These are phyloP conservation scores for Piromyces finnis DNA, from an alignment of 192 early-diverging fungal genomes.

Conservation along the genomic window DNA sequence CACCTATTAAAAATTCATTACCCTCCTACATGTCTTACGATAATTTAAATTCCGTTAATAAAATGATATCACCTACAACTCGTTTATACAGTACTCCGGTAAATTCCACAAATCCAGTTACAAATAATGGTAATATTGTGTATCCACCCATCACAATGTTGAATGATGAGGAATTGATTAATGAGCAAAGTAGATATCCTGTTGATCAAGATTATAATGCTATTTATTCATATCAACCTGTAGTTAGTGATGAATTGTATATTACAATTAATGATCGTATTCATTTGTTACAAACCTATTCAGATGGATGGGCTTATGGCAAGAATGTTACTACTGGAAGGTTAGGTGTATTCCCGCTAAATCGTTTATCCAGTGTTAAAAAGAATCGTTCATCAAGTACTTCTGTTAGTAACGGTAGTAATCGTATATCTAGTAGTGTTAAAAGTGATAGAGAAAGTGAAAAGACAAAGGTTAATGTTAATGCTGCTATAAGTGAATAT, in stretches of 20 bases:
- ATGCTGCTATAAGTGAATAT: neutral
- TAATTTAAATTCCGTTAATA: neutral
- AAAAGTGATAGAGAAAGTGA: neutral
- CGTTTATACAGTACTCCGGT: neutral
- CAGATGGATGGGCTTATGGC: neutral
- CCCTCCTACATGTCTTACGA: neutral
- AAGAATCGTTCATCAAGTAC: too few species aligned
- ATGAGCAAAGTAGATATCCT: neutral
- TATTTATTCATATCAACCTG: neutral
- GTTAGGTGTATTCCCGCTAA: neutral
- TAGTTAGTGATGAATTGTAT: neutral
- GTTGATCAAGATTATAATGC: neutral
- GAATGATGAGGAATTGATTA: neutral
- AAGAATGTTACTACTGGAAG: neutral
- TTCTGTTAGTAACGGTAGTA: too few species aligned
- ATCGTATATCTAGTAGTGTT: neutral
- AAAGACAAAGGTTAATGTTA: neutral
- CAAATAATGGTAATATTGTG: neutral
- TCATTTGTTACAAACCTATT: neutral
- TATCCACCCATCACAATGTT: neutral
- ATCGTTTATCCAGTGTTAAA: neutral
- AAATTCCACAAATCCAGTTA: neutral
- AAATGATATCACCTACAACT: neutral
- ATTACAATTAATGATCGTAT: neutral
- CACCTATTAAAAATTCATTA: neutral